A percentile compares a stretch with the other conserved stretches of the same genome.
Evolutionary conservation across 805 yeast species (phyloP).

Genomic region (Wickerhamiella spandovensis): DNA sequence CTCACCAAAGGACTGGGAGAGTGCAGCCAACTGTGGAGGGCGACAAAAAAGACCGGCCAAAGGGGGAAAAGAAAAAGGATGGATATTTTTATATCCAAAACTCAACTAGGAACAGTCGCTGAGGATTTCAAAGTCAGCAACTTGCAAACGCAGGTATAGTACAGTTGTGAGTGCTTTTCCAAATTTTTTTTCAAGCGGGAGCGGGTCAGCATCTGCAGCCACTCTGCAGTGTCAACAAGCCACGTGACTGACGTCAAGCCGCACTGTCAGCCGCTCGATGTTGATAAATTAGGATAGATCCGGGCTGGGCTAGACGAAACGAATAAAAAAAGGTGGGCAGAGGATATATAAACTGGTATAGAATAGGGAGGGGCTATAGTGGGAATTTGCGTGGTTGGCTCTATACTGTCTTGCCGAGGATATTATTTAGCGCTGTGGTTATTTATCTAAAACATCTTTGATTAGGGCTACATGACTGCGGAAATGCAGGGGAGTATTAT

Average conservation of each 20-base stretch:
- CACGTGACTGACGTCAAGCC: not conserved
- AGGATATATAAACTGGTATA: too few relatives aligned
- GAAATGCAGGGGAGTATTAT: not conserved
- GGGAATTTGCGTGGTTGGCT: too few relatives aligned
- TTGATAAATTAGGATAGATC: too few relatives aligned
- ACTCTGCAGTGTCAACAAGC: not conserved
- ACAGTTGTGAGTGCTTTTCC: not conserved
- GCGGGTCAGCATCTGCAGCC: not conserved
- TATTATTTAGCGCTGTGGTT: too few relatives aligned
- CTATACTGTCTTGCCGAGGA: too few relatives aligned
- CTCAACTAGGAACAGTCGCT: not conserved
- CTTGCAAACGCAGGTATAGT: not conserved
- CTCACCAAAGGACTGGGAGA: too few relatives aligned
- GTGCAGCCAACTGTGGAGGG: too few relatives aligned
- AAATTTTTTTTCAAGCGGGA: not conserved
- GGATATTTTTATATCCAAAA: not conserved
- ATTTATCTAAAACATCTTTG: not conserved
- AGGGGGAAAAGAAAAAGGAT: not conserved
- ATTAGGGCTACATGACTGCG: not conserved
- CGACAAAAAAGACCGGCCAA: too few relatives aligned
- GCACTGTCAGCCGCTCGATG: not conserved
- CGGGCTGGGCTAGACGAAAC: too few relatives aligned
- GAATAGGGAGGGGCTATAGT: too few relatives aligned
- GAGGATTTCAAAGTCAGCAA: not conserved
- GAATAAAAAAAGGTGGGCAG: too few relatives aligned